These are phyloP conservation scores for Malus sieversii DNA, from an alignment of 306 rosid genomes.

Conservation along the genomic window DNA sequence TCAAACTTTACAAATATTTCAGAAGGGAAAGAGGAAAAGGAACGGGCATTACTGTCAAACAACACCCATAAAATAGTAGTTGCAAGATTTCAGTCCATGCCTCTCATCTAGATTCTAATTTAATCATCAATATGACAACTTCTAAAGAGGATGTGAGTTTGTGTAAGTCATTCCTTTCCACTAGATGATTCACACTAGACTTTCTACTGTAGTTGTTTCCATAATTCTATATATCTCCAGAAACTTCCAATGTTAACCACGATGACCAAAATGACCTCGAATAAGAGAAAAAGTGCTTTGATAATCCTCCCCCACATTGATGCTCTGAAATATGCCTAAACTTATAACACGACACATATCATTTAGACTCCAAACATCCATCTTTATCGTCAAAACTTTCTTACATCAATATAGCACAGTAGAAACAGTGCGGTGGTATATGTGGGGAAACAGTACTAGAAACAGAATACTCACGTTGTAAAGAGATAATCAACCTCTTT, in stretches of 20 bases:
- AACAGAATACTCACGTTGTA: slow-evolving; percentile 56
- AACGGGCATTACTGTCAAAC: not conserved
- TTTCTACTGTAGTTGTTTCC: not conserved
- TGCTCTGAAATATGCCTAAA: not conserved
- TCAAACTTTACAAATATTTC: not conserved
- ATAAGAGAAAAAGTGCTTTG: not conserved
- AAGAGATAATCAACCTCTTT: slow-evolving; percentile 87
- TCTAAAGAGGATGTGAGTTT: not conserved
- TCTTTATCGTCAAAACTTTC: not conserved
- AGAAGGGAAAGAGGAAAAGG: not conserved
- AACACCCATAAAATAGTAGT: not conserved
- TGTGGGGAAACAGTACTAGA: not conserved
- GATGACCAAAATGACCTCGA: not conserved
- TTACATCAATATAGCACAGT: not conserved
- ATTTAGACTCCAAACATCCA: not conserved
- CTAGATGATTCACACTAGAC: not conserved
- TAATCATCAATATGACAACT: not conserved
- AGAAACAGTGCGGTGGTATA: not conserved
- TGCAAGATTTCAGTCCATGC: not conserved
- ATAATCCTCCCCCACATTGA: not conserved
- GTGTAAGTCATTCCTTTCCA: not conserved
- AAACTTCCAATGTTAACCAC: not conserved
- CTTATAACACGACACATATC: not conserved
- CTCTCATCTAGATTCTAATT: not conserved
- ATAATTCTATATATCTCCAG: not conserved